A percentile compares a stretch with the other conserved stretches of the same genome.
phyloP scores from a whole-genome alignment of 2,329 filamentous ascomycete species.

The Hymenoscyphus occultus region DNA sequence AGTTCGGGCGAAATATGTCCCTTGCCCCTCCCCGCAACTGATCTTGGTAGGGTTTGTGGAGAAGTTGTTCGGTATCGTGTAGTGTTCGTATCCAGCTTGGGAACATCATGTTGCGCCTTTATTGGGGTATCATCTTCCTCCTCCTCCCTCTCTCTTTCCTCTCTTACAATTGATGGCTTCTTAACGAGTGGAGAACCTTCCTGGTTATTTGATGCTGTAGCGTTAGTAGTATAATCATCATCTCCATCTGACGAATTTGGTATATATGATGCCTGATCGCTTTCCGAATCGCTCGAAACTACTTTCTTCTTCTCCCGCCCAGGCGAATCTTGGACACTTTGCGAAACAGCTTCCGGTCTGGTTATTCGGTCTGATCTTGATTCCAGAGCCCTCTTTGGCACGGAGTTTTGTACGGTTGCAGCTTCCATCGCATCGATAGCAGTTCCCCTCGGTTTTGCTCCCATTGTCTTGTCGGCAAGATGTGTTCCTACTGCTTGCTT shows the following conservation, averaged over 20 bases:
- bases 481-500: constrained; percentile 40
- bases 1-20: constrained; percentile 27
- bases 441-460: constrained; percentile 49
- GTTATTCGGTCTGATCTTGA: constrained; percentile 6
- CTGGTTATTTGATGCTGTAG: constrained; percentile 21
- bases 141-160: constrained; percentile 45
- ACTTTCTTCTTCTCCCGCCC: constrained; percentile 26
- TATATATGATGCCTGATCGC: constrained; percentile 29
- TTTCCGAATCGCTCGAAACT: constrained; percentile 28
- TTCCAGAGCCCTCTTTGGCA: constrained; percentile 10
- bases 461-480: constrained; percentile 50
- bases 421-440: constrained; percentile 40
- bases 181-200: constrained; percentile 34
- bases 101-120: constrained; percentile 12
- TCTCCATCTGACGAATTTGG: constrained; percentile 34
- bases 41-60: constrained; percentile 29
- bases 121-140: constrained; percentile 32
- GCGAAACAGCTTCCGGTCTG: constrained; percentile 7
- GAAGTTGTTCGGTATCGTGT: constrained; percentile 24
- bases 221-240: constrained; percentile 25
- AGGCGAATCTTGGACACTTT: constrained; percentile 13
- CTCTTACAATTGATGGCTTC: constrained; percentile 46
- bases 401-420: constrained; percentile 15
- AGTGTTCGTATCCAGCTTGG: constrained; percentile 15
- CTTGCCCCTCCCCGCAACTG: constrained; percentile 27